Conservation (phyloP, 768 basidiomycete species). For the Boletus sp. region DNA sequence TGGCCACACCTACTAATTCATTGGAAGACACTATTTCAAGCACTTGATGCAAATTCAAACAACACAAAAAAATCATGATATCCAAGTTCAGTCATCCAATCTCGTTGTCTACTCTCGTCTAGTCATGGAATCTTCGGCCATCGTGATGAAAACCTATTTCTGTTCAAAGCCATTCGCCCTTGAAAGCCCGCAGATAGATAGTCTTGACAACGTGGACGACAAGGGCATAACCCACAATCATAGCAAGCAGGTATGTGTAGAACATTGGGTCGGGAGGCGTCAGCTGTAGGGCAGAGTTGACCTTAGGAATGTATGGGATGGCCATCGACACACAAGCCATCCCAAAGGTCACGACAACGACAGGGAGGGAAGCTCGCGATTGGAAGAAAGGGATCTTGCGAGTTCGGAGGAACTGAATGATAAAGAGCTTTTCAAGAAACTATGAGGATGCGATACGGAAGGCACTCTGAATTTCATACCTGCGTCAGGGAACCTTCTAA, state of each 20-base stretch:
- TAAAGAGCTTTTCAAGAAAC: constrained; percentile 24
- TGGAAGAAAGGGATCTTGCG: constrained; percentile 32
- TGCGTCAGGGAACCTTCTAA: constrained; percentile 37
- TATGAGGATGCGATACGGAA: neutral
- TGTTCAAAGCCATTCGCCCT: constrained; percentile 31
- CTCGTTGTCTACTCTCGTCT: neutral
- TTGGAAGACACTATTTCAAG: neutral
- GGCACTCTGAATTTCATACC: constrained; percentile 15
- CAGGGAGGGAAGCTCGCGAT: constrained; percentile 28
- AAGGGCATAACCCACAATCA: constrained; percentile 23
- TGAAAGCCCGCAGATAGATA: constrained; percentile 27
- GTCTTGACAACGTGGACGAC: constrained; percentile 29
- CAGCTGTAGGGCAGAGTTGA: constrained; percentile 29
- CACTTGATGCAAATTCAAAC: neutral
- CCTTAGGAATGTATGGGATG: constrained; percentile 33
- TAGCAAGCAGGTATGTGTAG: constrained; percentile 26
- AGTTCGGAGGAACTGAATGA: constrained; percentile 34
- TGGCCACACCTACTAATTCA: neutral
- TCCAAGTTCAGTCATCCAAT: neutral
- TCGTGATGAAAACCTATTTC: neutral
- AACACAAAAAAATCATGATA: neutral
- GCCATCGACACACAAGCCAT: constrained; percentile 33
- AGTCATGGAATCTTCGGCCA: neutral
- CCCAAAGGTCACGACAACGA: constrained; percentile 31
- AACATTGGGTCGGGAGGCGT: constrained; percentile 30